These are phyloP conservation scores for Cytospora schulzeri DNA, from an alignment of 2,329 filamentous ascomycete genomes.

Conservation along the genomic window DNA sequence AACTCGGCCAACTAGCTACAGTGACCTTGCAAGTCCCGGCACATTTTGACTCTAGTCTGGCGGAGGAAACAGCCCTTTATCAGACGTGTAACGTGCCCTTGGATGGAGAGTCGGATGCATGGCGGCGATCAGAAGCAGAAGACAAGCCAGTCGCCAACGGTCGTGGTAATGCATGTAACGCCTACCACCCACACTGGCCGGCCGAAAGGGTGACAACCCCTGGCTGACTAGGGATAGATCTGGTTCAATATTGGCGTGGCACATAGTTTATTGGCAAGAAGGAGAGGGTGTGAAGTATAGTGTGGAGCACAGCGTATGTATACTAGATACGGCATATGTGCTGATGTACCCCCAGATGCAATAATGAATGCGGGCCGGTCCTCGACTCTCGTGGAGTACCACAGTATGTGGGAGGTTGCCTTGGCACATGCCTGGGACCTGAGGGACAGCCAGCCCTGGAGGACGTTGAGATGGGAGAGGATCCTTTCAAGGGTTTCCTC, in stretches of 20 bases:
- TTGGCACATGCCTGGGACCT: too few relatives aligned
- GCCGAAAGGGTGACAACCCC: too few relatives aligned
- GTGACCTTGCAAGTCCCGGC: too few relatives aligned
- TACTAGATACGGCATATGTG: not conserved
- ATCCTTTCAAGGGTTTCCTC: too few relatives aligned
- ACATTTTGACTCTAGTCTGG: too few relatives aligned
- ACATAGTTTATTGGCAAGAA: not conserved
- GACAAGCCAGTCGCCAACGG: not conserved
- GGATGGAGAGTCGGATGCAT: not conserved
- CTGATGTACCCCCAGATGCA: not conserved
- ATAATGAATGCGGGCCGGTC: not conserved
- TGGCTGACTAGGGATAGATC: not conserved
- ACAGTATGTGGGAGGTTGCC: not conserved
- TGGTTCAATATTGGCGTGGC: too few relatives aligned
- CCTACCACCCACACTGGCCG: too few relatives aligned
- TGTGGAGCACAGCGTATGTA: not conserved
- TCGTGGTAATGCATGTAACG: too few relatives aligned
- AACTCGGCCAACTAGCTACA: too few relatives aligned
- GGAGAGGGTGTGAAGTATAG: not conserved
- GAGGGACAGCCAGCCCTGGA: too few relatives aligned
- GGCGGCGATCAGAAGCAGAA: not conserved
- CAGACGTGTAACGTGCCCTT: not conserved
- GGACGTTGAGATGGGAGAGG: too few relatives aligned
- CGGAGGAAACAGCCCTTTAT: not conserved
- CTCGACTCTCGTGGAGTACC: not conserved